Evolutionary conservation across 495 filamentous ascomycete species (phyloP).

Genomic region (Filosporella fistucella): DNA sequence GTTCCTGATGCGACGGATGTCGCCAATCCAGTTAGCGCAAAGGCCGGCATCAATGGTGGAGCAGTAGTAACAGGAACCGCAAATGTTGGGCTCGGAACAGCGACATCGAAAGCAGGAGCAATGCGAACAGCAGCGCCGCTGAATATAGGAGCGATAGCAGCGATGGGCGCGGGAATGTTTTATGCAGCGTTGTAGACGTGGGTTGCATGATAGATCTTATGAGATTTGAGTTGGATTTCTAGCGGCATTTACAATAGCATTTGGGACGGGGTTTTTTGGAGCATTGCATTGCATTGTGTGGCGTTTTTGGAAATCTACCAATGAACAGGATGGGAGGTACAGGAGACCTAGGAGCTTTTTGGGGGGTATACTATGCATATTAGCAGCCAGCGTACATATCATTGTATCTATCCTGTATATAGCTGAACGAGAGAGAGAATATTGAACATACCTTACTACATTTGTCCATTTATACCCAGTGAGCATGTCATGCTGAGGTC

Average conservation of each 20-base stretch:
- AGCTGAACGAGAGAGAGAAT: no score
- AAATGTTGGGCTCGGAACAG: not conserved
- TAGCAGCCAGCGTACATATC: no score
- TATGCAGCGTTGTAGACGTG: slow-evolving; percentile 22
- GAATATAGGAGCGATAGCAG: slow-evolving; percentile 16
- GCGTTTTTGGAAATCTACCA: no score
- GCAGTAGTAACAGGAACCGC: not conserved
- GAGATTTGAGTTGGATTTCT: not conserved
- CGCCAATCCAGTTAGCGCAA: slow-evolving; percentile 55
- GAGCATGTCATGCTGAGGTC: no score
- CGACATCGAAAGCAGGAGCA: slow-evolving; percentile 16
- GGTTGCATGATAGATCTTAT: not conserved
- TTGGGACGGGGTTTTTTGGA: not conserved
- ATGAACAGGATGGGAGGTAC: not conserved
- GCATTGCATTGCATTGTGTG: slow-evolving; percentile 11
- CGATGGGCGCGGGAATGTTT: slow-evolving; percentile 17
- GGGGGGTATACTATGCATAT: no score
- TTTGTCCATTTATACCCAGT: no score
- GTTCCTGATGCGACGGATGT: slow-evolving; percentile 73
- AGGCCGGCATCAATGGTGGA: slow-evolving; percentile 26
- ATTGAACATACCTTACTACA: no score
- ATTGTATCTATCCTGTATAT: no score
- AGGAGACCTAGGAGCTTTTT: slow-evolving; percentile 4
- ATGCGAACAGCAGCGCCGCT: slow-evolving; percentile 11
- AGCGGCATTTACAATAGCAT: slow-evolving; percentile 15